Percentiles rank a stretch among this genome's conserved stretches.
phyloP scores from a whole-genome alignment of 495 filamentous ascomycete species.

The Podospora sp. region DNA sequence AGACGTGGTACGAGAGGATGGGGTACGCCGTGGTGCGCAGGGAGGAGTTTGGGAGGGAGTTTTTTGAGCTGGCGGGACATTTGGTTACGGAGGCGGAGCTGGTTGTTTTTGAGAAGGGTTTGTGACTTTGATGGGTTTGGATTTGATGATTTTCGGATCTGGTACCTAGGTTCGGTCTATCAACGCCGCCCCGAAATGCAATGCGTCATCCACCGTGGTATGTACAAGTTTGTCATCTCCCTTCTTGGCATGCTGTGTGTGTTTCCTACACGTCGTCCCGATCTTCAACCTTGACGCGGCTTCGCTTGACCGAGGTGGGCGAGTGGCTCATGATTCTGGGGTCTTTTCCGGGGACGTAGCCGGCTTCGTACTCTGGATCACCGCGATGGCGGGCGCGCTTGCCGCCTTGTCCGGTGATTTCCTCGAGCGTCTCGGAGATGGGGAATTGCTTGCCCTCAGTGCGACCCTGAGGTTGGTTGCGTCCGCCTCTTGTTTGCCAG shows the following conservation, averaged over 20 bases:
- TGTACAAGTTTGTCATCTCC: not conserved
- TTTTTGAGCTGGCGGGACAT: constrained; percentile 4
- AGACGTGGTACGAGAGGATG: constrained; percentile 24
- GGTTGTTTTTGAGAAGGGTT: constrained; percentile 21
- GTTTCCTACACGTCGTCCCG: not conserved
- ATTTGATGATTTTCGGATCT: no score
- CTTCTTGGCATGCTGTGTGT: no score
- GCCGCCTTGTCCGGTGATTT: constrained; percentile 24
- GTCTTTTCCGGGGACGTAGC: constrained; percentile 23
- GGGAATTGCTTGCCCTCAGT: not conserved
- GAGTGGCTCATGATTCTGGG: constrained; percentile 8
- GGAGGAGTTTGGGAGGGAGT: constrained; percentile 15
- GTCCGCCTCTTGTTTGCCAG: constrained; percentile 31
- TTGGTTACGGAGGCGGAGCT: constrained; percentile 18
- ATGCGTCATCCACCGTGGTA: not conserved
- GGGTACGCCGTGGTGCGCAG: constrained; percentile 19
- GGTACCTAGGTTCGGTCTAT: no score
- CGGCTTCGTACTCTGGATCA: not conserved
- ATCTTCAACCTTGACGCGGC: constrained; percentile 18
- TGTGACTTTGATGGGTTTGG: no score
- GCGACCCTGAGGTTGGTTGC: constrained; percentile 27
- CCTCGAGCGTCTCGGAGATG: constrained; percentile 28
- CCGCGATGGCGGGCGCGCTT: constrained; percentile 11
- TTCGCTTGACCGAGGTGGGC: constrained; percentile 24
- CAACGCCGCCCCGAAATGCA: not conserved